phyloP scores from a whole-genome alignment of 768 basidiomycete species.

The Pleurotus tuoliensis region DNA sequence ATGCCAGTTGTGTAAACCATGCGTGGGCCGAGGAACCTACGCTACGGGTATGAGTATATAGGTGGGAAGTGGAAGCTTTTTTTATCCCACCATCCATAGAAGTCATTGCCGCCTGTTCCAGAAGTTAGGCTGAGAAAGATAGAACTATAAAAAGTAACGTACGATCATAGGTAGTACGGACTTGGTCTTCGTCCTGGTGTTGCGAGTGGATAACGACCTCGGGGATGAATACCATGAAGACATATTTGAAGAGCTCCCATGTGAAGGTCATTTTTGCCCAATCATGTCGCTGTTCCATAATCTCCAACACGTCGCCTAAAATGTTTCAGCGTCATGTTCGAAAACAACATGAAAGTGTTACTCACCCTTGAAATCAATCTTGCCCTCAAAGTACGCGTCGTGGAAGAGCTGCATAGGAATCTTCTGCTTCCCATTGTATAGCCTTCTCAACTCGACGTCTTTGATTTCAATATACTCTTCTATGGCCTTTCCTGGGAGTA shows the following conservation, averaged over 20 bases:
- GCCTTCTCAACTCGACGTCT: conserved; percentile 72
- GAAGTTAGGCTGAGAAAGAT: not conserved
- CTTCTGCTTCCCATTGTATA: conserved; percentile 82
- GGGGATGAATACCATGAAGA: conserved; percentile 83
- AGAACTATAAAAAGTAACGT: conserved; percentile 19
- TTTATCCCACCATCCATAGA: conserved; percentile 72
- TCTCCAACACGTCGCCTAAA: conserved; percentile 87
- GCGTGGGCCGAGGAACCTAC: conserved; percentile 87
- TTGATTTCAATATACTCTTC: conserved; percentile 91
- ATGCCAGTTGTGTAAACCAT: conserved; percentile 99
- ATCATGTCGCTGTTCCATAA: conserved; percentile 92
- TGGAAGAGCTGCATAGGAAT: conserved; percentile 98
- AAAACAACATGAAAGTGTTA: conserved; percentile 10
- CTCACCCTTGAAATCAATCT: conserved; percentile 93
- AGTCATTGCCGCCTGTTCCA: conserved; percentile 81
- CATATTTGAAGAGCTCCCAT: conserved; percentile 88
- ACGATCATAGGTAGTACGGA: conserved; percentile 95
- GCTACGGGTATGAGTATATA: not conserved
- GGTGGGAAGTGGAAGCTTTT: not conserved
- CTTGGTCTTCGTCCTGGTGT: conserved; percentile 90
- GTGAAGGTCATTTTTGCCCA: conserved; percentile 94
- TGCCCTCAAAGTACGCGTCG: conserved; percentile 95
- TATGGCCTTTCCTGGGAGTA: conserved; percentile 79
- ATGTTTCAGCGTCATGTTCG: not conserved
- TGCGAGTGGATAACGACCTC: conserved; percentile 92